phyloP scores from a whole-genome alignment of 352 stramenopile genomes.

The Phytophthora sp. region DNA sequence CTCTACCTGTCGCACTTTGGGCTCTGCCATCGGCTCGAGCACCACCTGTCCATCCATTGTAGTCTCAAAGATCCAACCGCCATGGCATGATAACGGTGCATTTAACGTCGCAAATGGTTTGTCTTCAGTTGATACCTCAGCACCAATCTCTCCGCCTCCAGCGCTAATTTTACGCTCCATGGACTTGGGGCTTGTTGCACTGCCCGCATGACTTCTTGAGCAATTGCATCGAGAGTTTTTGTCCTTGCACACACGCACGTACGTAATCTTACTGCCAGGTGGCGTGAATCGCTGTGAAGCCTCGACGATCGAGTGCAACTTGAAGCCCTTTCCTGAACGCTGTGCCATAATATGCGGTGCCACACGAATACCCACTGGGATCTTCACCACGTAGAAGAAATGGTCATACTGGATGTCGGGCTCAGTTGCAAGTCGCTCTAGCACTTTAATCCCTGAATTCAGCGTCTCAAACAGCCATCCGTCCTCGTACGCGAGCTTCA shows the following conservation, averaged over 20 bases:
- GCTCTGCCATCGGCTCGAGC: slow-evolving; percentile 69
- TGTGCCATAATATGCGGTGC: slow-evolving; percentile 86
- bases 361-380: slow-evolving; percentile 83
- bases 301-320: slow-evolving; percentile 85
- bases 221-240: slow-evolving; percentile 69
- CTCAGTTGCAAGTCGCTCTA: slow-evolving; percentile 68
- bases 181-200: slow-evolving; percentile 29
- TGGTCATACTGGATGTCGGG: slow-evolving; percentile 73
- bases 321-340: slow-evolving; percentile 79
- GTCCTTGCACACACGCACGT: slow-evolving; percentile 83
- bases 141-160: slow-evolving; percentile 14
- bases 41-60: slow-evolving; percentile 87
- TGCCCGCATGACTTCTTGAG: slow-evolving; percentile 49
- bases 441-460: slow-evolving; percentile 80
- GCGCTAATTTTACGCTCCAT: slow-evolving; percentile 29
- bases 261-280: slow-evolving; percentile 82
- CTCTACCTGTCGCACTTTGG: slow-evolving; percentile 68
- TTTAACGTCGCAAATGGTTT: slow-evolving; percentile 27
- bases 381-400: slow-evolving; percentile 87
- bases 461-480: slow-evolving; percentile 85
- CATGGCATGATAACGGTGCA: slow-evolving; percentile 53
- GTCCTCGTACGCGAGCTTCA: slow-evolving; percentile 84
- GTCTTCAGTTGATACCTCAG: slow-evolving; percentile 6
- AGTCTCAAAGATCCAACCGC: slow-evolving; percentile 86
- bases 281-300: slow-evolving; percentile 84